Evolutionary conservation across 441 rosid genomes (phyloP), one percentile per base, ranked within the genome.

Genomic region (California macrophylla): DNA sequence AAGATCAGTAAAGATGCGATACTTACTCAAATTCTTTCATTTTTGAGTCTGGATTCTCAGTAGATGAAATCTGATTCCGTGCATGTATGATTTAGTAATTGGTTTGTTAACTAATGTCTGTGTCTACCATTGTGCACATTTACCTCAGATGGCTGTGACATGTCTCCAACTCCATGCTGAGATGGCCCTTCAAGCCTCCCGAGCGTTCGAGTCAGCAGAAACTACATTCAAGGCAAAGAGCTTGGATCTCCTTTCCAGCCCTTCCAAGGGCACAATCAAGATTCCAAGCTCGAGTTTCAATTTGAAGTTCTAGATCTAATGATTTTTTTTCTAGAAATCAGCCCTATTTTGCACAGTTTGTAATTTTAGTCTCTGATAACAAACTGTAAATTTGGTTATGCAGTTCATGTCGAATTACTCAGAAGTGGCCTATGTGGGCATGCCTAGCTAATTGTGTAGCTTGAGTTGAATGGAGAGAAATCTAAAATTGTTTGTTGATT

Each of bases 161-260:
- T 92, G 99, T 77, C 97, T 94, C 76, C 96, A 84, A 72, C 85
- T 89, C 69, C 97, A 94, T 58, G 82, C 97, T 0, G 94, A 92
- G 85, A 86, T 94, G 96, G 99, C 96, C 65, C 91, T 90, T 50
- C 91, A 86, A 87, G 89, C 94, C 79, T 92, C 98, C 23, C 86
- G 99, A 73, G 90, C 91, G 18, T 66, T 94, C 29, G 96, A 92
- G 80, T 71, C 87, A 0, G 74, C 74, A 13, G 83, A 78, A 74
- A 80, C 67, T 68, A 64, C 87, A 34, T 54, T 76, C 42, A 74
- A 74, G 69, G 52, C 79, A 18, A 86, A 77, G 82, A 75, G 67
- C 13, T 62, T 82, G 0, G 73, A 74, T 63, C 71, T 82, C 7
- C 78, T 82, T 36, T 77, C 85, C 62, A 70, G 30, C 72, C 60